phyloP scores from a whole-genome alignment of 2,329 filamentous ascomycete species.

The Achaetomium macrosporum region DNA sequence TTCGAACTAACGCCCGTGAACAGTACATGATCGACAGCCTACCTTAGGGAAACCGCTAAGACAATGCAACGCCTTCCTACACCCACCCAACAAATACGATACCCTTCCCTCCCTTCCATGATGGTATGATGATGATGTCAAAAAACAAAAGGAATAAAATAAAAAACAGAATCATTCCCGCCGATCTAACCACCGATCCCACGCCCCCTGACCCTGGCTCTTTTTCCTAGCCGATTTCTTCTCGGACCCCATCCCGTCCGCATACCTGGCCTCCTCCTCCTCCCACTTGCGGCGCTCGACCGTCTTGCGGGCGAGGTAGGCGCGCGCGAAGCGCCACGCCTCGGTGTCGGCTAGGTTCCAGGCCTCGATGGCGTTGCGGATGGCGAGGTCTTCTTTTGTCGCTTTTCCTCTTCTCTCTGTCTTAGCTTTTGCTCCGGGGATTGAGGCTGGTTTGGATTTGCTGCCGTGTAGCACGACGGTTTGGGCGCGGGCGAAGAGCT shows the following conservation, averaged over 20 bases:
- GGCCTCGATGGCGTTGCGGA: slow-evolving; percentile 54
- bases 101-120: too few relatives aligned
- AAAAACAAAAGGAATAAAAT: not conserved
- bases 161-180: not conserved
- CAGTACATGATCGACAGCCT: too few relatives aligned
- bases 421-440: not conserved
- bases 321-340: slow-evolving; percentile 68
- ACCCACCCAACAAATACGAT: too few relatives aligned
- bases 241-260: slow-evolving; percentile 48
- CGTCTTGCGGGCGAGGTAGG: slow-evolving; percentile 56
- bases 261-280: slow-evolving; percentile 60
- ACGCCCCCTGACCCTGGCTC: not conserved
- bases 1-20: too few relatives aligned
- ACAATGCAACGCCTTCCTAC: too few relatives aligned
- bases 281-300: slow-evolving; percentile 65
- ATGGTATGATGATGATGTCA: not conserved
- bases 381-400: slow-evolving; percentile 34
- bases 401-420: not conserved
- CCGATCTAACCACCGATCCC: slow-evolving; percentile 13
- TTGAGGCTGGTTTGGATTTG: slow-evolving; percentile 36
- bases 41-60: too few relatives aligned
- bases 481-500: slow-evolving; percentile 31
- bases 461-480: slow-evolving; percentile 39
- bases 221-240: slow-evolving; percentile 37
- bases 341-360: slow-evolving; percentile 71